Evolutionary conservation across 257 asterid species (phyloP), one percentile per base, ranked within the genome.

Genomic region (Penstemon eatonii): DNA sequence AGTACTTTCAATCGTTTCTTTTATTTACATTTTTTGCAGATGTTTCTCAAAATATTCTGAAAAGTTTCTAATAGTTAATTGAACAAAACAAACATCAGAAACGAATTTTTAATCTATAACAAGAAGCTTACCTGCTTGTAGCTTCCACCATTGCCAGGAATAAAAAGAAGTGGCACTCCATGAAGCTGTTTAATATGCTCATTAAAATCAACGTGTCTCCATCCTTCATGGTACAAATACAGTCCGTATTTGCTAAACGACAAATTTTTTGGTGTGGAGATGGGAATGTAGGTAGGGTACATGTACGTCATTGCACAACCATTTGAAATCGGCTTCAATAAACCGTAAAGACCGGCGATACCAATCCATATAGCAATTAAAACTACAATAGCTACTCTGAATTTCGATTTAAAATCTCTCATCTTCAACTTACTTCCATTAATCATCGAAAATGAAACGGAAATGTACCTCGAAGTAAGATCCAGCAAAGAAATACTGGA

Each of bases 81-180:
- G 33, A 25, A 25, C 33, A 25, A 25, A 61, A 39, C 54, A n/a
- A 42, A 4, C 19, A 41, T 40, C 7, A 10, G 15, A 25, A 13
- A 15, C n/a, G 38, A 54, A 18, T 41, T 40, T 6, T 7, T 42
- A 41, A 44, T 9, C 33, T 2, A 58, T 43, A 67, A 60, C 13
- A 47, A 71, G 66, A 56, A 46, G 69, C 86, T 85, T 77, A 77
- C 99, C 99, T 94, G 99, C 77, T 91, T 94, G 90, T 89, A 89
- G 89, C 99, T 94, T 69, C 99, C 99, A 50, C 99, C 92, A 70
- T 94, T 94, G 51, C 99, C 99, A 63, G 99, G 99, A 68, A 94
- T 87, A 56, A 94, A 94, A 68, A 94, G 96, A 79, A 94, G 85
- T 63, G 99, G 99, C 73, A 86, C 84, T 5, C 97, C 97, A 60